A percentile compares a stretch with the other conserved stretches of the same genome.
Evolutionary conservation across 441 rosid species (phyloP).

Genomic region (Pelargonium myrrhifolium): DNA sequence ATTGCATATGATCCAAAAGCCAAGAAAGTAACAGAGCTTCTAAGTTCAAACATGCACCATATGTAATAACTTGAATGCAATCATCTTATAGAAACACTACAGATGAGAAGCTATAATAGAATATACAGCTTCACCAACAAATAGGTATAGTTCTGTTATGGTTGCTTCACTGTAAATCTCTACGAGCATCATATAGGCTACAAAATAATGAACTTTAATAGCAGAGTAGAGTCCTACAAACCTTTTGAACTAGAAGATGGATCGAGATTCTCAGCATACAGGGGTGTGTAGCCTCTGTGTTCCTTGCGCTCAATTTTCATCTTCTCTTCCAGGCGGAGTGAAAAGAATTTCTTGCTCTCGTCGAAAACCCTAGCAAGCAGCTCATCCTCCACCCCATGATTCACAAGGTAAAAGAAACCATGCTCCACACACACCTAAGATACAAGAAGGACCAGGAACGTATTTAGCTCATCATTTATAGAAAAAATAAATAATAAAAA

Average conservation of each 20-base stretch:
- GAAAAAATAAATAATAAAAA: too few species aligned
- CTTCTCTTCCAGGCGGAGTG: constrained; percentile 49
- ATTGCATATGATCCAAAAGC: neutral
- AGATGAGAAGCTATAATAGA: neutral
- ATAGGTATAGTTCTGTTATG: too few species aligned
- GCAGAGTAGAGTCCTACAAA: constrained; percentile 15
- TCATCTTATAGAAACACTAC: neutral
- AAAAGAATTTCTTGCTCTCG: constrained; percentile 53
- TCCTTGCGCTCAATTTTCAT: constrained; percentile 40
- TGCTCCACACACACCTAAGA: constrained; percentile 64
- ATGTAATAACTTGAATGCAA: neutral
- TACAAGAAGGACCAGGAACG: neutral
- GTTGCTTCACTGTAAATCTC: too few species aligned
- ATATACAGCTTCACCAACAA: too few species aligned
- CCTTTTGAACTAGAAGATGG: constrained; percentile 43
- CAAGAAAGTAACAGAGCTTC: neutral
- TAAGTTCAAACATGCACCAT: too few species aligned
- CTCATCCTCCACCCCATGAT: constrained; percentile 61
- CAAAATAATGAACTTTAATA: neutral
- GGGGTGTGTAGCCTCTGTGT: constrained; percentile 53
- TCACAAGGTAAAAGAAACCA: constrained; percentile 75
- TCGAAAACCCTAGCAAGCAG: constrained; percentile 30
- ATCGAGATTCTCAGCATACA: constrained; percentile 57
- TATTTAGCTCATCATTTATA: neutral
- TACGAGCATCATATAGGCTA: neutral